phyloP scores from a whole-genome alignment of 306 rosid genomes.

The Styphnolobium japonicum region DNA sequence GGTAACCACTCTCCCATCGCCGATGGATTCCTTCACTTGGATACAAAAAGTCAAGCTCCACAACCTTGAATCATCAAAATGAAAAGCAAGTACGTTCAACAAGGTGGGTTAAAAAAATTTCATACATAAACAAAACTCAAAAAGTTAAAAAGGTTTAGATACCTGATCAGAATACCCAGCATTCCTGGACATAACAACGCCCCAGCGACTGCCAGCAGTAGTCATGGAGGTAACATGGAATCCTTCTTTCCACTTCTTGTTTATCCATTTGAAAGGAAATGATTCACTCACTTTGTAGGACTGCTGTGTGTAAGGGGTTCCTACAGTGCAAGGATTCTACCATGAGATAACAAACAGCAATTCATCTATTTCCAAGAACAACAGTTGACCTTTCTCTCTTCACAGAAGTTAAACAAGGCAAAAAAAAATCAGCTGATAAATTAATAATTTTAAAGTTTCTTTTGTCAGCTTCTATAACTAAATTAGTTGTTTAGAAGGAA shows the following conservation, averaged over 20 bases:
- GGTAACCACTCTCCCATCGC: slow-evolving; percentile 83
- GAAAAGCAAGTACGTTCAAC: background rate
- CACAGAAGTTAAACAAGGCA: background rate
- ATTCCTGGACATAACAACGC: slow-evolving; percentile 94
- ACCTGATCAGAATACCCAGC: slow-evolving; percentile 96
- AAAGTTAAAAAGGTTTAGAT: background rate
- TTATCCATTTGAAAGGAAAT: slow-evolving; percentile 92
- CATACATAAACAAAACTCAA: background rate
- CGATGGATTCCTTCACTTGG: slow-evolving; percentile 96
- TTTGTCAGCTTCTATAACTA: background rate
- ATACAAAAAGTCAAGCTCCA: slow-evolving; percentile 89
- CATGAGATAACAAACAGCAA: slow-evolving; percentile 19
- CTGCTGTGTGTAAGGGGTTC: slow-evolving; percentile 88
- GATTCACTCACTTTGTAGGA: slow-evolving; percentile 93
- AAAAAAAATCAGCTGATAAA: background rate
- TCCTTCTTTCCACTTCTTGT: slow-evolving; percentile 97
- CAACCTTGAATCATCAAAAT: slow-evolving; percentile 57
- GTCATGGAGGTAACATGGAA: slow-evolving; percentile 96
- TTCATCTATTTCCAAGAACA: background rate
- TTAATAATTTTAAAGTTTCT: background rate
- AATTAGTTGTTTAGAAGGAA: background rate
- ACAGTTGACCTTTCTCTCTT: background rate
- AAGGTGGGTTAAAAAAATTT: background rate
- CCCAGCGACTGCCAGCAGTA: slow-evolving; percentile 95
- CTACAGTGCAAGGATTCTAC: slow-evolving; percentile 35